Evolutionary conservation across 2,329 filamentous ascomycete genomes (phyloP), one percentile per base, ranked within the genome.

Genomic region (Akanthomyces lecanii): DNA sequence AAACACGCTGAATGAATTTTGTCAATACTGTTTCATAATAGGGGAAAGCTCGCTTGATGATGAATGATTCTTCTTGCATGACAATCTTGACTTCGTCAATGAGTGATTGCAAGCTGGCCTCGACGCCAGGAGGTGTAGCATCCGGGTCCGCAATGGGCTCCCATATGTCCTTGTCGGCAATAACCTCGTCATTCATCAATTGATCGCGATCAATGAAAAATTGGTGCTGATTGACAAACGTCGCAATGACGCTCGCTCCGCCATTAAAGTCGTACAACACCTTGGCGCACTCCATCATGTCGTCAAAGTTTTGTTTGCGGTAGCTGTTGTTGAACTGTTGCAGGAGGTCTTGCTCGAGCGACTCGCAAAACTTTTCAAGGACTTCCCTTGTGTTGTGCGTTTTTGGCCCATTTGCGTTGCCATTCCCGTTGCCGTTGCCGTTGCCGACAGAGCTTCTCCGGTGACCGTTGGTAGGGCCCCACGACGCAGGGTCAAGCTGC

Each of bases 261-360:
- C 95, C 92, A 74, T 94, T 97, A 81, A 99, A 99, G 76, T 98
- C 95, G 73, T 95, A 85, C 66, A 99, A 81, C 48, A 97, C 95
- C 71, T 91, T 91, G 61, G 96, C 91, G 73, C 95, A 99, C 73
- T 98, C 95, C 78, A 91, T 89, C 96, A 99, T 99, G 70, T 96
- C 93, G 68, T 97, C 92, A 71, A 96, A 97, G 76, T 98, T 97
- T 70, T 96, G 92, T 69, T 90, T 88, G 66, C 93, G 85, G 75
- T 98, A 98, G 79, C 94, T 97, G 72, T 96, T 92, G 79, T 99
- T 96, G 77, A 99, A 99, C 71, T 97, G 94, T 74, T 93, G 92
- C 65, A 99, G 79, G 45, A 99, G 81, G 72, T 99, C 95, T 73
- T 98, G 96, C 76, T 99, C 95, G 64, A 99, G 78, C 1, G 91